These are phyloP conservation scores for Hansfordia pulvinata DNA, from an alignment of 2,329 filamentous ascomycete genomes.

Conservation along the genomic window DNA sequence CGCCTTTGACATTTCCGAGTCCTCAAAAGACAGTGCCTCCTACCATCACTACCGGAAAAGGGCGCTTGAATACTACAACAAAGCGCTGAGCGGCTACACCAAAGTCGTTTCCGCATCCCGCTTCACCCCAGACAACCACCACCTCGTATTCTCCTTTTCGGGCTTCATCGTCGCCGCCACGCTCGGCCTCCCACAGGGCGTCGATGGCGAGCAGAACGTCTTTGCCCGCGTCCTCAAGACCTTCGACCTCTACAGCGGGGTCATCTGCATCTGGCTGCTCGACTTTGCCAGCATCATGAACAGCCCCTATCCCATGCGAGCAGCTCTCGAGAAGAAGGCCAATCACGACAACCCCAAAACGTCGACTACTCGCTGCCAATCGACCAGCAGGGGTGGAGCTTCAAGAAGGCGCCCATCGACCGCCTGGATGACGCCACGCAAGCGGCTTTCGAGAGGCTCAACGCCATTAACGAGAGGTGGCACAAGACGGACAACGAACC, in stretches of 20 bases:
- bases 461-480: no score
- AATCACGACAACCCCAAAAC: no score
- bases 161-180: neutral
- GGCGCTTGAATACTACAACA: constrained; percentile 1
- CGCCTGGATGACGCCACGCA: no score
- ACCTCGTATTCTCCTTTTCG: constrained; percentile 1
- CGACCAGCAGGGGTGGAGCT: no score
- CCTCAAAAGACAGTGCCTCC: neutral
- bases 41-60: neutral
- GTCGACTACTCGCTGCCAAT: no score
- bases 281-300: neutral
- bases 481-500: no score
- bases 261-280: neutral
- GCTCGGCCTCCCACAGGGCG: neutral
- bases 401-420: no score
- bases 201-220: neutral
- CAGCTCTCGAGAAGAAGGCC: no score
- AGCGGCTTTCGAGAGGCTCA: no score
- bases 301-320: constrained; percentile 1
- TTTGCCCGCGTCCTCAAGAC: neutral
- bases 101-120: neutral
- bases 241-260: neutral
- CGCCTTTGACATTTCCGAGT: constrained; percentile 1
- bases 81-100: neutral
- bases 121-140: constrained; percentile 1